Percentiles rank a stretch among this genome's conserved stretches.
Conservation (phyloP, 2,329 filamentous ascomycete genomes). For the Thelonectria rubi region DNA sequence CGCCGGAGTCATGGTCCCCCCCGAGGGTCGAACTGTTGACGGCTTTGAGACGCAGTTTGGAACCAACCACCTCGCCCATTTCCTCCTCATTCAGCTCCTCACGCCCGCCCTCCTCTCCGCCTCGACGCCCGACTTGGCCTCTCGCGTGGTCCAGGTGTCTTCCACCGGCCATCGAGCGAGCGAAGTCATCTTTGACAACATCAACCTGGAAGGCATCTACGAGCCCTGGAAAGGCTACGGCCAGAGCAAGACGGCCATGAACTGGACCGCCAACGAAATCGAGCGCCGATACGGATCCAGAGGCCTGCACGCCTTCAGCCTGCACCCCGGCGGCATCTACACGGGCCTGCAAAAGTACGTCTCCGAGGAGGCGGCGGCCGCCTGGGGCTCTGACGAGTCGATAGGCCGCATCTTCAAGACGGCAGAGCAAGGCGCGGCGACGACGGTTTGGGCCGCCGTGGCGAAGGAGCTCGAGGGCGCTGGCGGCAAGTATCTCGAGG, state of each 20-base stretch:
- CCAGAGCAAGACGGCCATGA: slow-evolving; percentile 61
- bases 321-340: slow-evolving; percentile 46
- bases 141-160: slow-evolving; percentile 15
- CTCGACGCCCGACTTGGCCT: not conserved
- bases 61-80: slow-evolving; percentile 32
- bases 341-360: slow-evolving; percentile 18
- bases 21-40: slow-evolving; percentile 21
- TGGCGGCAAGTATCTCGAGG: slow-evolving; percentile 23
- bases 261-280: slow-evolving; percentile 50
- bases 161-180: not conserved
- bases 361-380: not conserved
- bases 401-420: not conserved
- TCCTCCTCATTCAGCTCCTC: slow-evolving; percentile 25
- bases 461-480: slow-evolving; percentile 7
- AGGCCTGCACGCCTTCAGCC: slow-evolving; percentile 47
- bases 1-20: slow-evolving; percentile 34
- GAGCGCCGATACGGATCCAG: slow-evolving; percentile 5
- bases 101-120: slow-evolving; percentile 3
- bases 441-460: slow-evolving; percentile 20
- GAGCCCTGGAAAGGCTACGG: slow-evolving; percentile 53
- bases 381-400: not conserved
- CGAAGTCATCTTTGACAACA: slow-evolving; percentile 4
- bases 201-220: slow-evolving; percentile 15
- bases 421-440: slow-evolving; percentile 18
- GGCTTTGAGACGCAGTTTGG: slow-evolving; percentile 33